phyloP scores from a whole-genome alignment of 2,329 filamentous ascomycete genomes.

The Endothia cerciana region DNA sequence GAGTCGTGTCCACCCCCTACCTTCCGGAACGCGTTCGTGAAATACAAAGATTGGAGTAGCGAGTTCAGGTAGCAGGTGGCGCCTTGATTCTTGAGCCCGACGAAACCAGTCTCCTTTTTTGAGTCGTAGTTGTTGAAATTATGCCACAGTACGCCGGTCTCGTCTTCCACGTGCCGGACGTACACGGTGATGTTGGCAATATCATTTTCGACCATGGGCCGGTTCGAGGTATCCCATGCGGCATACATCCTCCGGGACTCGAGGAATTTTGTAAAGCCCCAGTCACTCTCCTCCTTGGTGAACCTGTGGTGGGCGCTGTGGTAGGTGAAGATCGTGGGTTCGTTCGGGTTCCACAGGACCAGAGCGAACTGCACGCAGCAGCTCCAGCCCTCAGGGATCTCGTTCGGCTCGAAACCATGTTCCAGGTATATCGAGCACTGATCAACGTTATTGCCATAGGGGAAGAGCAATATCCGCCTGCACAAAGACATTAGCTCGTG shows the following conservation, averaged over 20 bases:
- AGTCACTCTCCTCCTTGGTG: slow-evolving; percentile 94
- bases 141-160: slow-evolving; percentile 88
- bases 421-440: slow-evolving; percentile 95
- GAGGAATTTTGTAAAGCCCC: slow-evolving; percentile 97
- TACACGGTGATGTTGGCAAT: slow-evolving; percentile 81
- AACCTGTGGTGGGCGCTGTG: slow-evolving; percentile 92
- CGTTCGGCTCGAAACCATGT: slow-evolving; percentile 79
- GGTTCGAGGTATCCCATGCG: slow-evolving; percentile 69
- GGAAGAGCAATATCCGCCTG: slow-evolving; percentile 94
- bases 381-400: slow-evolving; percentile 89
- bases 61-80: slow-evolving; percentile 90
- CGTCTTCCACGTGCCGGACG: slow-evolving; percentile 80
- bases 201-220: slow-evolving; percentile 79
- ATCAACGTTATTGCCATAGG: slow-evolving; percentile 91
- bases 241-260: slow-evolving; percentile 87
- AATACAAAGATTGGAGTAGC: slow-evolving; percentile 80
- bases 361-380: slow-evolving; percentile 95
- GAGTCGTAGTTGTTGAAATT: slow-evolving; percentile 95
- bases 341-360: slow-evolving; percentile 91
- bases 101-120: slow-evolving; percentile 98
- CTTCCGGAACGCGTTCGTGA: slow-evolving; percentile 92
- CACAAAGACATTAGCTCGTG: slow-evolving; percentile 31
- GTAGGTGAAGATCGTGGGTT: slow-evolving; percentile 82
- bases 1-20: slow-evolving; percentile 47
- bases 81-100: slow-evolving; percentile 94